Evolutionary conservation across 768 basidiomycete genomes (phyloP).

Genomic region (Lactifluus echinatus): DNA sequence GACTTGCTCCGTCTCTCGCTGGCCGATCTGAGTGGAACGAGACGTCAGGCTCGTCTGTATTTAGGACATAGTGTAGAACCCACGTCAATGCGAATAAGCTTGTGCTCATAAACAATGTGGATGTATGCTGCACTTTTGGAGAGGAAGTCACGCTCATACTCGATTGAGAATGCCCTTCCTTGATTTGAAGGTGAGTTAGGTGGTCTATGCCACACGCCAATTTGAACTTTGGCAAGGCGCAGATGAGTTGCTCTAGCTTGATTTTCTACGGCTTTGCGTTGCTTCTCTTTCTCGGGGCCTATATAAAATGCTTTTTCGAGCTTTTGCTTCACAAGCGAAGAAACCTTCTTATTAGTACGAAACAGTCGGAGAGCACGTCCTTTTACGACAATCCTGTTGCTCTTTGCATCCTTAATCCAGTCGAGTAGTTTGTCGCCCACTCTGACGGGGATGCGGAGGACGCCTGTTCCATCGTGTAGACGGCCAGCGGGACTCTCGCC

Average conservation of each 20-base stretch:
- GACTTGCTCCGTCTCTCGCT: slow-evolving; percentile 11
- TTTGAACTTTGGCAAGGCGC: slow-evolving; percentile 55
- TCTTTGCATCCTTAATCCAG: slow-evolving; percentile 30
- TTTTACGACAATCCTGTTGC: slow-evolving; percentile 21
- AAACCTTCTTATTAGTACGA: slow-evolving; percentile 1
- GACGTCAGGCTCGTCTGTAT: neutral
- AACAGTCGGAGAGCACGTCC: slow-evolving; percentile 22
- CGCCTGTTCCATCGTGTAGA: slow-evolving; percentile 47
- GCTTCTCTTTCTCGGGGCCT: slow-evolving; percentile 26
- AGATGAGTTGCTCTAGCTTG: slow-evolving; percentile 38
- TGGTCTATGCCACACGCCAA: slow-evolving; percentile 47
- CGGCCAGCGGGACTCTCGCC: slow-evolving; percentile 40
- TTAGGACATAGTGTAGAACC: slow-evolving; percentile 12
- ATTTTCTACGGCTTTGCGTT: slow-evolving; percentile 13
- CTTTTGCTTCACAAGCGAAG: slow-evolving; percentile 9
- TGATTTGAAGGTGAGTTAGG: slow-evolving; percentile 14
- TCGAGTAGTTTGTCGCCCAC: slow-evolving; percentile 41
- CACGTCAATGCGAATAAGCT: slow-evolving; percentile 54
- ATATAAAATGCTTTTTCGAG: slow-evolving; percentile 29
- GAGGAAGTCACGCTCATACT: slow-evolving; percentile 51
- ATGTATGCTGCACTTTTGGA: slow-evolving; percentile 42
- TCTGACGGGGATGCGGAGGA: slow-evolving; percentile 25
- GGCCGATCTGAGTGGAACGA: slow-evolving; percentile 3
- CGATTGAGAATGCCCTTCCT: slow-evolving; percentile 46
- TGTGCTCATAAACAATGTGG: slow-evolving; percentile 59